phyloP scores from a whole-genome alignment of 1,284 basidiomycete genomes.

The Malassezia furfur region DNA sequence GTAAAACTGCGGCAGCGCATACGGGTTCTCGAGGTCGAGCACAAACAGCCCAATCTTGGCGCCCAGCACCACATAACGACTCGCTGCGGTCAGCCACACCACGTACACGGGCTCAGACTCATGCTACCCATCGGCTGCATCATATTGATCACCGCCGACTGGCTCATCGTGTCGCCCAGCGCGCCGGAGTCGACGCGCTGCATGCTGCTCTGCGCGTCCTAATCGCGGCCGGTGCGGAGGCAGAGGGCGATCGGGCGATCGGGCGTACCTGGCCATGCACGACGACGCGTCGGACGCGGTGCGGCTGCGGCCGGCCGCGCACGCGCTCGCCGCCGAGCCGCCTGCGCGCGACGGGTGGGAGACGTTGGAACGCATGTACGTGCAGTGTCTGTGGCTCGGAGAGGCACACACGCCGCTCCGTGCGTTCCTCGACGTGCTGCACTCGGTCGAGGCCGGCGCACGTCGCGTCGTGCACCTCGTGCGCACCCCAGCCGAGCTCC shows the following conservation, averaged over 20 bases:
- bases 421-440: neutral
- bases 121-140: constrained; percentile 45
- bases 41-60: constrained; percentile 84
- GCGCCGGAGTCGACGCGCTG: constrained; percentile 3
- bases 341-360: neutral
- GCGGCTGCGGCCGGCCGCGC: neutral
- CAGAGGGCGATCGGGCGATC: neutral
- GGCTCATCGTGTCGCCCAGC: constrained; percentile 8
- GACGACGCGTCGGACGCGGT: neutral
- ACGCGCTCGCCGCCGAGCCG: neutral
- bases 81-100: constrained; percentile 17
- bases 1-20: constrained; percentile 78
- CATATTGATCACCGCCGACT: constrained; percentile 13
- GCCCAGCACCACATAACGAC: constrained; percentile 44
- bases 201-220: neutral
- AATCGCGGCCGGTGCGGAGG: too few species aligned
- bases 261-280: neutral
- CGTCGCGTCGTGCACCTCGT: neutral
- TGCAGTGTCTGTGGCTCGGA: constrained; percentile 14
- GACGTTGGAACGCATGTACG: neutral
- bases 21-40: constrained; percentile 78
- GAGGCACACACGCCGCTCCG: constrained; percentile 16
- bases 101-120: constrained; percentile 37
- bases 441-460: neutral
- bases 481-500: constrained; percentile 9